Conservation (phyloP, 768 basidiomycete species). For the Coprinopsis strossmayeri region DNA sequence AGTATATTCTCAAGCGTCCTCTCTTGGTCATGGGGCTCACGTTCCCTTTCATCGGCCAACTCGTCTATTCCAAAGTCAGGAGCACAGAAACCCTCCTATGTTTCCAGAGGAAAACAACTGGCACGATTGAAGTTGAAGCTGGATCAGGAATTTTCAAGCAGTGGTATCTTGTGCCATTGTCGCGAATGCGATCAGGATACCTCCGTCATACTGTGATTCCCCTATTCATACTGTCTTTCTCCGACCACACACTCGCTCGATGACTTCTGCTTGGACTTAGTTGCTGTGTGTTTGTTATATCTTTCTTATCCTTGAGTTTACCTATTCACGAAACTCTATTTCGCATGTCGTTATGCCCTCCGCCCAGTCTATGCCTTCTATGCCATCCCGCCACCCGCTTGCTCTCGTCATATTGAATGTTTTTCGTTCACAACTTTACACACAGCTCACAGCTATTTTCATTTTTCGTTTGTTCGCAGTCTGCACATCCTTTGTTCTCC, state of each 20-base stretch:
- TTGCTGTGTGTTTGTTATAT: slow-evolving; percentile 6
- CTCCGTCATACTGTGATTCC: slow-evolving; percentile 34
- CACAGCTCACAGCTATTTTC: slow-evolving; percentile 13
- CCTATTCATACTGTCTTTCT: slow-evolving; percentile 13
- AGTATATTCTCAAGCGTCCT: background rate
- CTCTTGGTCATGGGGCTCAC: slow-evolving; percentile 10
- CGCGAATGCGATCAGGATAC: slow-evolving; percentile 29
- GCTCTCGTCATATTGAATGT: slow-evolving; percentile 1
- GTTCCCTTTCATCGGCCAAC: background rate
- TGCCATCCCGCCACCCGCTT: background rate
- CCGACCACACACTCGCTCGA: slow-evolving; percentile 9
- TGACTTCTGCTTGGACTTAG: slow-evolving; percentile 6
- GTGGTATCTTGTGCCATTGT: slow-evolving; percentile 27
- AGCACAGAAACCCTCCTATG: slow-evolving; percentile 27
- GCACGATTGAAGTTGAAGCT: slow-evolving; percentile 54
- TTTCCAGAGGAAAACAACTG: slow-evolving; percentile 62
- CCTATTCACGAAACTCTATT: slow-evolving; percentile 2
- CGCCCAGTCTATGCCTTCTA: slow-evolving; percentile 1
- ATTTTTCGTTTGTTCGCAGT: slow-evolving; percentile 1
- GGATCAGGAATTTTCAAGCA: slow-evolving; percentile 29
- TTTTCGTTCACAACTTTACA: background rate
- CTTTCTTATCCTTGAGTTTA: background rate
- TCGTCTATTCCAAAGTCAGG: slow-evolving; percentile 5
- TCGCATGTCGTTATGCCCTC: background rate
- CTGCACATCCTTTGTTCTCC: slow-evolving; percentile 1